These are phyloP conservation scores for Ophiostoma australiae DNA, from an alignment of 2,329 filamentous ascomycete genomes.

Conservation along the genomic window DNA sequence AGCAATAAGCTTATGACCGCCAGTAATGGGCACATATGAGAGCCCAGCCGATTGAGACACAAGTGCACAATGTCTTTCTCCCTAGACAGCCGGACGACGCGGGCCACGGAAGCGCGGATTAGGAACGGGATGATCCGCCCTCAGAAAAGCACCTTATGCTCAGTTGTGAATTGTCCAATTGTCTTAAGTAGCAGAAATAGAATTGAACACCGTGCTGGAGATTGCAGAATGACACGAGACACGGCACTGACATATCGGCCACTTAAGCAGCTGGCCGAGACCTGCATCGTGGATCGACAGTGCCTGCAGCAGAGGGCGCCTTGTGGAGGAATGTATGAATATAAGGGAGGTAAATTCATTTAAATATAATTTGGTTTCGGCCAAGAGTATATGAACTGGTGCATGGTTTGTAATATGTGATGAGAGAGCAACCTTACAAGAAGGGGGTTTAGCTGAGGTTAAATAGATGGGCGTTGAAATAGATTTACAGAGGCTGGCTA, in stretches of 20 bases:
- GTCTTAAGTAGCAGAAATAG: too few relatives aligned
- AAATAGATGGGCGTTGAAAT: background rate
- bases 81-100: background rate
- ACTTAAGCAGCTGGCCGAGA: constrained; percentile 1
- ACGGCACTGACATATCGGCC: background rate
- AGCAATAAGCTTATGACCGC: background rate
- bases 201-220: background rate
- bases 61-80: background rate
- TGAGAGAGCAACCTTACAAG: background rate
- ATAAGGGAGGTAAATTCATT: background rate
- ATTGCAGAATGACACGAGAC: background rate
- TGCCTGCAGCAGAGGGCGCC: constrained; percentile 1
- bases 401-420: background rate
- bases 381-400: background rate
- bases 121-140: background rate
- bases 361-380: background rate
- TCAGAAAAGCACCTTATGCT: background rate
- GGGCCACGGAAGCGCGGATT: background rate
- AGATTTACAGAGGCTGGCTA: background rate
- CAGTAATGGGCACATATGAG: background rate
- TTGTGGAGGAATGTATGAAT: background rate
- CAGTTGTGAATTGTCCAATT: too few relatives aligned
- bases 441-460: background rate
- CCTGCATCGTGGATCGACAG: constrained; percentile 14
- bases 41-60: background rate